Conservation (phyloP, 2,329 filamentous ascomycete species). For the Ophiocordyceps australis region DNA sequence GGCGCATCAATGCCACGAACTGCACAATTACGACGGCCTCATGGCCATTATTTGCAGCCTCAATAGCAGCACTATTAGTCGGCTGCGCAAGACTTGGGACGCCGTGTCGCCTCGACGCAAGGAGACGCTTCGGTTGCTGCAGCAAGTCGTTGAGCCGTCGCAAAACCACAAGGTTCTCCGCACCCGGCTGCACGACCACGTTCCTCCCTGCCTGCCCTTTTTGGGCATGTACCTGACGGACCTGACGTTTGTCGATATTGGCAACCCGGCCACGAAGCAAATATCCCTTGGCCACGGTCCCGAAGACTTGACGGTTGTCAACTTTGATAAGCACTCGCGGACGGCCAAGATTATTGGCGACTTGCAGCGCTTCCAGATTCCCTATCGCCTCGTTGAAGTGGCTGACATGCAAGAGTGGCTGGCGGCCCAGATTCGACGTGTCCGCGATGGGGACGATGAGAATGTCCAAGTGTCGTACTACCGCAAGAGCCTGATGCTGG, state of each 20-base stretch:
- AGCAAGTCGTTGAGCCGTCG: conserved; percentile 71
- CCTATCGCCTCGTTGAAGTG: conserved; percentile 67
- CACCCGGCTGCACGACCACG: conserved; percentile 64
- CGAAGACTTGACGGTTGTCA: conserved; percentile 66
- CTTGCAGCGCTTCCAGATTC: conserved; percentile 88
- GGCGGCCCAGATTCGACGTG: conserved; percentile 58
- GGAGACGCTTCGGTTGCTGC: conserved; percentile 57
- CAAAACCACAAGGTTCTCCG: conserved; percentile 84
- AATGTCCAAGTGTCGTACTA: conserved; percentile 50
- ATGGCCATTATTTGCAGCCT: conserved; percentile 95
- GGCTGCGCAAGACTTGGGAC: conserved; percentile 86
- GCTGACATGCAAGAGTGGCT: conserved; percentile 91
- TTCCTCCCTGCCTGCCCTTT: conserved; percentile 86
- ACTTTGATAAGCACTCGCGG: conserved; percentile 92
- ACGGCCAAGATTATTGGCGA: conserved; percentile 93
- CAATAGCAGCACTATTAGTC: conserved; percentile 78
- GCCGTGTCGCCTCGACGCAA: conserved; percentile 69
- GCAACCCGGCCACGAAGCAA: conserved; percentile 72
- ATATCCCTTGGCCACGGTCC: conserved; percentile 30
- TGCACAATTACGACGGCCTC: conserved; percentile 90
- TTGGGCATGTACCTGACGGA: conserved; percentile 94
- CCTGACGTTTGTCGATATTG: conserved; percentile 86
- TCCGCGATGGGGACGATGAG: conserved; percentile 40
- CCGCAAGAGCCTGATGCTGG: conserved; percentile 67
- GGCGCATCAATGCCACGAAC: conserved; percentile 64